Base-by-base conservation (phyloP, 192 early-diverging fungal species). In the Coemansia sp. region DNA sequence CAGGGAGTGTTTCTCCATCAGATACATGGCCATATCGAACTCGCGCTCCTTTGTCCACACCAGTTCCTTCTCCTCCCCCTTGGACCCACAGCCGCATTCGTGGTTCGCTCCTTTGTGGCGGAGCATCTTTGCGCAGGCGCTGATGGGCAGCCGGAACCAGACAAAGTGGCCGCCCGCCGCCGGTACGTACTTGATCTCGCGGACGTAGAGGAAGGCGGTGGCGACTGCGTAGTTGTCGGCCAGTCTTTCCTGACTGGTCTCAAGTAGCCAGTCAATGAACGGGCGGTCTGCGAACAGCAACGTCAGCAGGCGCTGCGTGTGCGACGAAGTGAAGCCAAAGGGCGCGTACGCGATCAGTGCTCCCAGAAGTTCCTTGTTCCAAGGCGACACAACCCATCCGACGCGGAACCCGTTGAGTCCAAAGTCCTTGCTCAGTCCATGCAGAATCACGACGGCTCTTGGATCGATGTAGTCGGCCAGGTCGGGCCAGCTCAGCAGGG, bases 391-490 rank as follows among this genome's bases (percentile, higher is more conserved):
- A 17, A 86, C 48, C 55, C 84, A 86, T 22, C 86, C 91, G 52
- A 87, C 74, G 42, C 92, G 87, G 65, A 89, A 79, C 5, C 92
- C 92, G 66, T 89, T 90, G 36, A 90, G 70, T 19, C 86, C 81
- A 83, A 95, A 94, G 73, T 92, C 93, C 75, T 95, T 95, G 65
- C 89, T 90, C 61, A 95, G 69, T 19, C 89, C 86, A 73, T 92
- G 93, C 29, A 93, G 62, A 25, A 93, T 83, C 56, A 93, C 86
- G 14, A 90, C 81, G 23, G 82, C 61, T 0, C 79, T 61, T 42
- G 88, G 88, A 54, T 90, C 88, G 41, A 89, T 89, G 48, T 84
- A 80, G 3, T 81, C 45, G 41, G 78, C 79, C 46, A 93, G 59
- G 56, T 89, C 82, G 5, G 65, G 54, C 56, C 88, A 62, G 40